Conservation (phyloP, 352 stramenopile species). For the Saprolegnia parasitica region DNA sequence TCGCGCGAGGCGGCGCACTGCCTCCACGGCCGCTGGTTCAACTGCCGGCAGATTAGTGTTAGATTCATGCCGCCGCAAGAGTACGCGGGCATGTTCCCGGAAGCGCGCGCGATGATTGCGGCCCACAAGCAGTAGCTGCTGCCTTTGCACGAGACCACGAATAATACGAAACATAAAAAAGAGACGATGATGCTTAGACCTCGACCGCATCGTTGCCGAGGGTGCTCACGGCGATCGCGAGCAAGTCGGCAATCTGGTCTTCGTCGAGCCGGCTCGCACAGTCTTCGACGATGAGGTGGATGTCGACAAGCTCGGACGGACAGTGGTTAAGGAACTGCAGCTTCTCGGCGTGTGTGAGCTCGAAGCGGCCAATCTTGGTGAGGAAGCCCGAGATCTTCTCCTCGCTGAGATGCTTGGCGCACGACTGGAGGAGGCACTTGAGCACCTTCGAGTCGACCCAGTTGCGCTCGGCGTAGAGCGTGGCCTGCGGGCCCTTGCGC, state of each 20-base stretch:
- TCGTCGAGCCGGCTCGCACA: slow-evolving; percentile 72
- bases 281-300: slow-evolving; percentile 81
- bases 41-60: slow-evolving; percentile 85
- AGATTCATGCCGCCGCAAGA: slow-evolving; percentile 80
- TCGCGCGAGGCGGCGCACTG: slow-evolving; percentile 61
- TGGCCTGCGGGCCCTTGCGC: slow-evolving; percentile 60
- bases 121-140: slow-evolving; percentile 37
- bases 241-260: slow-evolving; percentile 69
- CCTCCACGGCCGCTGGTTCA: slow-evolving; percentile 88
- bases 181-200: slow-evolving; percentile 1
- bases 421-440: slow-evolving; percentile 73
- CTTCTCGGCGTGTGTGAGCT: slow-evolving; percentile 63
- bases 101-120: slow-evolving; percentile 42
- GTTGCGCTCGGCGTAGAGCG: slow-evolving; percentile 71
- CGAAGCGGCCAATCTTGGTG: slow-evolving; percentile 43
- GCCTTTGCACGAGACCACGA: slow-evolving; percentile 45
- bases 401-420: slow-evolving; percentile 47
- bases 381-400: slow-evolving; percentile 58
- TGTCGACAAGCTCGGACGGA: slow-evolving; percentile 75
- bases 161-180: slow-evolving; percentile 26
- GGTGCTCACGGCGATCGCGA: slow-evolving; percentile 61
- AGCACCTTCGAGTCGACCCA: slow-evolving; percentile 89
- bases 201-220: slow-evolving; percentile 44
- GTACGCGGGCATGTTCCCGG: slow-evolving; percentile 86
- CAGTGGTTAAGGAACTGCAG: slow-evolving; percentile 85